phyloP scores from a whole-genome alignment of 2,329 filamentous ascomycete genomes.

The Alternaria longipes region DNA sequence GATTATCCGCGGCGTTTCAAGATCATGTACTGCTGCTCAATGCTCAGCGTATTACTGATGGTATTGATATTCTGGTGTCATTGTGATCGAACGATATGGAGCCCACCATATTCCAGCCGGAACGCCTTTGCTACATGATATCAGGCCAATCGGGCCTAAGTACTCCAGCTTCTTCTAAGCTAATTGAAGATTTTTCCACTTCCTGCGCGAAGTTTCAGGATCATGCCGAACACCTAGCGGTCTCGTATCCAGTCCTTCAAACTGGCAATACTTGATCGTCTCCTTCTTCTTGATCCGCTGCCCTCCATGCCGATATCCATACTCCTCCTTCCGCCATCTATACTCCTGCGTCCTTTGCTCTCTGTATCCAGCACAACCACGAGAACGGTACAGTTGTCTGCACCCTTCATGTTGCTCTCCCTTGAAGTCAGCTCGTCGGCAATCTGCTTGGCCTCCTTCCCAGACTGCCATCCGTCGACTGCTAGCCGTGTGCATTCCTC shows the following conservation, averaged over 20 bases:
- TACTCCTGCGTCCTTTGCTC: constrained; percentile 18
- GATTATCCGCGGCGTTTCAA: neutral
- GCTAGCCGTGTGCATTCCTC: constrained; percentile 28
- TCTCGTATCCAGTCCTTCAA: constrained; percentile 26
- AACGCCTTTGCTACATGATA: neutral
- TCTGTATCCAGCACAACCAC: constrained; percentile 30
- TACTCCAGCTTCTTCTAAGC: neutral
- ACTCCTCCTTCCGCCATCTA: constrained; percentile 18
- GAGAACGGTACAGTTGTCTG: constrained; percentile 37
- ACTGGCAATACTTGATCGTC: constrained; percentile 22
- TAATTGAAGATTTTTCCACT: neutral
- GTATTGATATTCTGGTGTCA: neutral
- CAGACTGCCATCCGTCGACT: constrained; percentile 25
- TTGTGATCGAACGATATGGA: neutral
- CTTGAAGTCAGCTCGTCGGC: constrained; percentile 26
- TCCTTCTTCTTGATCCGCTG: constrained; percentile 8
- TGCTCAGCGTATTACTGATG: neutral
- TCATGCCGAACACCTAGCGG: constrained; percentile 5
- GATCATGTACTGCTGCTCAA: neutral
- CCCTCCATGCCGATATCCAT: constrained; percentile 16
- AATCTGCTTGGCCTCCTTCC: constrained; percentile 27
- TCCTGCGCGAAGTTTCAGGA: neutral
- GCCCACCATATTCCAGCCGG: neutral
- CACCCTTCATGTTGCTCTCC: constrained; percentile 23
- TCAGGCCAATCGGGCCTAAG: neutral